Evolutionary conservation across 163 green algal species (phyloP).

Genomic region (Chlamydomonas reinhardtii): DNA sequence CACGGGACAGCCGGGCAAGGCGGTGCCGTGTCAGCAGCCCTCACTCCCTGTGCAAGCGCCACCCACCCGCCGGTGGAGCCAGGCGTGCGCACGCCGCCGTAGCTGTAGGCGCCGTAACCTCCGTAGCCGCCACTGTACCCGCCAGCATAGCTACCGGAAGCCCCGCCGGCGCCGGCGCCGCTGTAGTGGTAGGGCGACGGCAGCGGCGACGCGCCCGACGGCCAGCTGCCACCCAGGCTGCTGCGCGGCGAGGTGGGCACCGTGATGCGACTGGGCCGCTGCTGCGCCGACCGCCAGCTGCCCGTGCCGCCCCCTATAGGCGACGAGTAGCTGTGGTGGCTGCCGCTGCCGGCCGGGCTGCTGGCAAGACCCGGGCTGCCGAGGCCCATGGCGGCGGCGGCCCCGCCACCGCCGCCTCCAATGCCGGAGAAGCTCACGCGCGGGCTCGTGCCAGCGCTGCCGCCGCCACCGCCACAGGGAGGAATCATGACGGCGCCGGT

Average conservation of each 20-base stretch:
- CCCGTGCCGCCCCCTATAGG: no score
- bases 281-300: no score
- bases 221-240: conserved; percentile 4
- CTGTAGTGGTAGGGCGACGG: conserved; percentile 35
- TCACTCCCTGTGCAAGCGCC: no score
- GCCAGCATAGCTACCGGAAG: not conserved
- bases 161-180: not conserved
- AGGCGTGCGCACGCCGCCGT: not conserved
- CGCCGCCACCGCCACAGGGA: not conserved
- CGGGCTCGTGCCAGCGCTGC: no score
- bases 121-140: no score
- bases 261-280: conserved; percentile 21
- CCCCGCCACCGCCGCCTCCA: not conserved
- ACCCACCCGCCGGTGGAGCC: not conserved
- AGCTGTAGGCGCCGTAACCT: no score
- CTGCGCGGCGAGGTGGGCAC: conserved; percentile 19
- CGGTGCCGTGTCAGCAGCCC: not conserved
- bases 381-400: no score
- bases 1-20: no score
- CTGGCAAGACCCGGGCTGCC: not conserved
- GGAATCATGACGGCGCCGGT: no score
- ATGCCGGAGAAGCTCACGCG: no score
- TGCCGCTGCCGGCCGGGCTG: not conserved
- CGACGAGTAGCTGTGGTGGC: not conserved
- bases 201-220: conserved; percentile 4